Evolutionary conservation across 345 rosid species (phyloP).

Genomic region (Aegle marmelos): DNA sequence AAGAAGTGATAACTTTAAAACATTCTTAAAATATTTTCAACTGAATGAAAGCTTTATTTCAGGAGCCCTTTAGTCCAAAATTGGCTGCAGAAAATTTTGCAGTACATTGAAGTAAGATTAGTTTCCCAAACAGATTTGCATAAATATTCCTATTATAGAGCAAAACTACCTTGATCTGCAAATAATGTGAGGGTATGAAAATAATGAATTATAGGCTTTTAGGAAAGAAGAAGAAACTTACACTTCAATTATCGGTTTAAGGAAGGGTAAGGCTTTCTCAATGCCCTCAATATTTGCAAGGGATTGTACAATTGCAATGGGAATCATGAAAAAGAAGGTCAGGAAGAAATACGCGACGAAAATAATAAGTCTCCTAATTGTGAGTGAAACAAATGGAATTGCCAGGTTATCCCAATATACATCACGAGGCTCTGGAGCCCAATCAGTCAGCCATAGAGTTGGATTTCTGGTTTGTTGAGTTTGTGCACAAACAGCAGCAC

Average conservation of each 20-base stretch:
- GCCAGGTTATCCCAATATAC: constrained; percentile 85
- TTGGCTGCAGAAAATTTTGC: not conserved
- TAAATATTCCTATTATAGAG: not conserved
- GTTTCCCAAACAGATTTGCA: not conserved
- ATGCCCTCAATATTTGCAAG: constrained; percentile 91
- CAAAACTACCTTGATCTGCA: not conserved
- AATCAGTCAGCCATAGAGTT: constrained; percentile 82
- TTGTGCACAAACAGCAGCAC: constrained; percentile 88
- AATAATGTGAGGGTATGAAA: not conserved
- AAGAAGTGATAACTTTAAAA: not conserved
- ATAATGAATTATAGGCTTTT: not conserved
- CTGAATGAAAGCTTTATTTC: not conserved
- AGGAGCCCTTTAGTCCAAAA: not conserved
- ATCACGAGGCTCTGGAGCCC: constrained; percentile 97
- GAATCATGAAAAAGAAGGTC: constrained; percentile 96
- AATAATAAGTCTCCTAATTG: constrained; percentile 64
- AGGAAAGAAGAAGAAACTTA: constrained; percentile 33
- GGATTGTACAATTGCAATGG: constrained; percentile 86
- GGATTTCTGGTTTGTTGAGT: constrained; percentile 93
- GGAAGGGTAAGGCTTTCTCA: constrained; percentile 80
- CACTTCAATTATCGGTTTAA: constrained; percentile 74
- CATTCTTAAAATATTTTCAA: not conserved
- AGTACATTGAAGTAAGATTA: not conserved
- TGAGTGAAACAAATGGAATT: constrained; percentile 80
- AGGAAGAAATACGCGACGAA: constrained; percentile 81